Evolutionary conservation across 139 green algal genomes (phyloP).

Genomic region (Auxenochlorella pyrenoidosa): DNA sequence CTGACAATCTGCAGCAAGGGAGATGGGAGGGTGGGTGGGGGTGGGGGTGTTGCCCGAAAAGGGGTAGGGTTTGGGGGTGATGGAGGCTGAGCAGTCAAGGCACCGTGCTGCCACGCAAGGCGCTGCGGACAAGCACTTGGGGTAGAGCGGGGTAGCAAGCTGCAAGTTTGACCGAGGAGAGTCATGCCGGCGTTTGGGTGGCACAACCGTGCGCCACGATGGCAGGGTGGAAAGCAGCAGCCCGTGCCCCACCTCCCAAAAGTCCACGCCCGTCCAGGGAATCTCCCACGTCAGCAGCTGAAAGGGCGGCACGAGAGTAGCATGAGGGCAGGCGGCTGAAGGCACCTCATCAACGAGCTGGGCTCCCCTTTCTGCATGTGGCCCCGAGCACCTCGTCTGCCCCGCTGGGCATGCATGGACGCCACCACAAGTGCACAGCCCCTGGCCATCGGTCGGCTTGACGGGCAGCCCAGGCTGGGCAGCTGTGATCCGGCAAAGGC

Average conservation of each 20-base stretch:
- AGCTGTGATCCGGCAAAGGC: too few relatives aligned
- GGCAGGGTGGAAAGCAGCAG: not conserved
- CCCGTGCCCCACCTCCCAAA: constrained; percentile 1
- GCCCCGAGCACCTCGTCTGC: not conserved
- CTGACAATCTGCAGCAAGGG: constrained; percentile 13
- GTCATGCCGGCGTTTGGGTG: too few relatives aligned
- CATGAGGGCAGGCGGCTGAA: not conserved
- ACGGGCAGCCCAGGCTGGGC: too few relatives aligned
- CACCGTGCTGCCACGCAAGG: not conserved
- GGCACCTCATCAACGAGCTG: not conserved
- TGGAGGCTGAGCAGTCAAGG: not conserved
- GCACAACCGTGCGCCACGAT: too few relatives aligned
- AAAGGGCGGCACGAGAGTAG: not conserved
- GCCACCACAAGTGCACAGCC: not conserved
- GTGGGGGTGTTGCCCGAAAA: not conserved
- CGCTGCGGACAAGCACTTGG: not conserved
- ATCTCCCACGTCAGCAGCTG: constrained; percentile 19
- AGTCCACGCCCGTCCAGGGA: not conserved
- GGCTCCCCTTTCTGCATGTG: not conserved
- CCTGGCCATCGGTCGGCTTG: too few relatives aligned
- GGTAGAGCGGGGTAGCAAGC: too few relatives aligned
- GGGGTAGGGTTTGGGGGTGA: not conserved
- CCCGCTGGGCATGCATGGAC: not conserved
- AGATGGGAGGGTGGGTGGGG: too few relatives aligned
- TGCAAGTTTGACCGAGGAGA: too few relatives aligned